These are phyloP conservation scores for Ceratocystis huliohia DNA, from an alignment of 2,329 filamentous ascomycete species.

Conservation along the genomic window DNA sequence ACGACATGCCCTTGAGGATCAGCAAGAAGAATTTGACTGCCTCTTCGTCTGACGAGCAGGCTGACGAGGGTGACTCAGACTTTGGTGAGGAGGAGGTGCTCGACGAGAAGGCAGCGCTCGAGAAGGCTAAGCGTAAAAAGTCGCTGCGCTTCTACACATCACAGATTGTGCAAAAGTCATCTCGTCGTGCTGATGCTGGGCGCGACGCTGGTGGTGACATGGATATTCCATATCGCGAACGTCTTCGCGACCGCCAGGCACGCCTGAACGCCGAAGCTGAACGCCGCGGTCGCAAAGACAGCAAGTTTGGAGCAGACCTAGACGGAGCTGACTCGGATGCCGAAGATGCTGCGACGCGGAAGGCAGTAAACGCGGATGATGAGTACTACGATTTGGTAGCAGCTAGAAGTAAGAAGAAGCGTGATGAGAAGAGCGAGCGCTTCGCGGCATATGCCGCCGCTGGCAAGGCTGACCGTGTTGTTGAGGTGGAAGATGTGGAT, in stretches of 20 bases:
- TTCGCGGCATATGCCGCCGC: conserved; percentile 46
- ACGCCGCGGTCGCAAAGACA: conserved; percentile 57
- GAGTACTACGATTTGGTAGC: conserved; percentile 89
- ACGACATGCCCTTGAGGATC: conserved; percentile 41
- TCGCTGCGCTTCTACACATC: conserved; percentile 95
- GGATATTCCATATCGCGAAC: conserved; percentile 79
- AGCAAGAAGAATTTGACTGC: conserved; percentile 36
- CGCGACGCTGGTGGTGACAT: conserved; percentile 65
- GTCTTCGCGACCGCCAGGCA: conserved; percentile 71
- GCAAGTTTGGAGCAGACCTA: conserved; percentile 52
- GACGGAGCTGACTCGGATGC: conserved; percentile 42
- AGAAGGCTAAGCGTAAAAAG: conserved; percentile 84
- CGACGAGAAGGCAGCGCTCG: conserved; percentile 63
- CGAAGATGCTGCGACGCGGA: conserved; percentile 14
- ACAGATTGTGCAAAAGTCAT: conserved; percentile 89
- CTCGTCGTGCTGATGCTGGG: conserved; percentile 63
- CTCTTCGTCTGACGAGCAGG: conserved; percentile 30
- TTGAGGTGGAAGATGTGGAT: conserved; percentile 57
- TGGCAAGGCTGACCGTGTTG: conserved; percentile 48
- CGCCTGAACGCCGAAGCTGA: conserved; percentile 83
- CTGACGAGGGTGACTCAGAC: conserved; percentile 59
- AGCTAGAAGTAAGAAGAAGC: conserved; percentile 54
- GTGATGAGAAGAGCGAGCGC: conserved; percentile 54
- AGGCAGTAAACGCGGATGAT: conserved; percentile 55
- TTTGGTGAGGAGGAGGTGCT: conserved; percentile 82